Evolutionary conservation across 768 basidiomycete genomes (phyloP).

Genomic region (Wakefieldia striispora): DNA sequence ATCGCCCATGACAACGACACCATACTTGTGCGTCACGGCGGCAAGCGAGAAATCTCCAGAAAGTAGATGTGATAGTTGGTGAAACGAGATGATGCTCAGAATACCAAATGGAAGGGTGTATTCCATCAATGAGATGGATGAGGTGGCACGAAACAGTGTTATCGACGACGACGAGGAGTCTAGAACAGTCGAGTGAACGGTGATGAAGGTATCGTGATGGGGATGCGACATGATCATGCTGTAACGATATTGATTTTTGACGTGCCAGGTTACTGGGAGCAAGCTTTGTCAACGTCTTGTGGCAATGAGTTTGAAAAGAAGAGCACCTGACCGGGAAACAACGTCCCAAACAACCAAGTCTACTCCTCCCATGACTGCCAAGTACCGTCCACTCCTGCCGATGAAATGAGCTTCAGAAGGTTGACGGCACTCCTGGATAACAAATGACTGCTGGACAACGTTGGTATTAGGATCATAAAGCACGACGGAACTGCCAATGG

Average conservation of each 20-base stretch:
- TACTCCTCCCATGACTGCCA: constrained; percentile 50
- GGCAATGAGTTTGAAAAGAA: background rate
- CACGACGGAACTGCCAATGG: constrained; percentile 62
- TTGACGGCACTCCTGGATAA: constrained; percentile 49
- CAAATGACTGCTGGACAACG: constrained; percentile 56
- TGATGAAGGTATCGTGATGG: constrained; percentile 54
- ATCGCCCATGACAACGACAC: constrained; percentile 69
- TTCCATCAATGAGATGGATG: constrained; percentile 43
- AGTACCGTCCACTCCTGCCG: constrained; percentile 66
- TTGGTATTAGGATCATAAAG: constrained; percentile 73
- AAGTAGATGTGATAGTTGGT: constrained; percentile 32
- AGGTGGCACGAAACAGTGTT: constrained; percentile 47
- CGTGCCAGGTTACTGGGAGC: constrained; percentile 60
- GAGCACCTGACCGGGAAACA: constrained; percentile 54
- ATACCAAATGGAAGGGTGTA: constrained; percentile 62
- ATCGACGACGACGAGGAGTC: constrained; percentile 39
- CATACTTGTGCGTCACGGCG: constrained; percentile 67
- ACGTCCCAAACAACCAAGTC: constrained; percentile 74
- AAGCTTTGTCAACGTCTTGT: background rate
- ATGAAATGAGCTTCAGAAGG: constrained; percentile 59
- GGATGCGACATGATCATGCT: constrained; percentile 54
- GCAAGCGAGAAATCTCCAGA: constrained; percentile 53
- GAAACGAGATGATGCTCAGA: constrained; percentile 44
- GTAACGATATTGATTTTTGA: constrained; percentile 37
- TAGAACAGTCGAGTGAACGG: constrained; percentile 43